phyloP scores from a whole-genome alignment of 768 basidiomycete genomes.

The Boletus sp. region DNA sequence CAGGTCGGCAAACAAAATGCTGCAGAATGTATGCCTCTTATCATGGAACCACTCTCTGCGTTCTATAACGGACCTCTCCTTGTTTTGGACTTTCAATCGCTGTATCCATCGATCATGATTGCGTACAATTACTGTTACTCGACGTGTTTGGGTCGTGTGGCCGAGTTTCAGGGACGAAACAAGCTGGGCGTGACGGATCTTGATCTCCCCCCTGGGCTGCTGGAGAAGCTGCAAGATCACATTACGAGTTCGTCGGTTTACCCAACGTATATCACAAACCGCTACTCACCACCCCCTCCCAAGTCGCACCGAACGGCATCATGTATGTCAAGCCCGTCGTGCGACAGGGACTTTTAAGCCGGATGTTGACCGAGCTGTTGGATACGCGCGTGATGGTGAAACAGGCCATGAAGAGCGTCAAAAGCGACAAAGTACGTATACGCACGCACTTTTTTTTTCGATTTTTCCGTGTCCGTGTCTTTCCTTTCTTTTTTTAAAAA shows the following conservation, averaged over 20 bases:
- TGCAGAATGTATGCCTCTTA: constrained; percentile 91
- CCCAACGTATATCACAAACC: not conserved
- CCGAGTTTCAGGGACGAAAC: constrained; percentile 81
- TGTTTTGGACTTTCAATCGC: constrained; percentile 93
- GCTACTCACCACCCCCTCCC: not conserved
- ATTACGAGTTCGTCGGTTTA: constrained; percentile 57
- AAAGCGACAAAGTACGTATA: constrained; percentile 67
- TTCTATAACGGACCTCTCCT: constrained; percentile 91
- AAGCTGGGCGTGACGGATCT: constrained; percentile 86
- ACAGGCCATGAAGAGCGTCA: constrained; percentile 84
- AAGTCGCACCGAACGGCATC: constrained; percentile 94
- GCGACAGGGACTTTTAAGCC: constrained; percentile 77
- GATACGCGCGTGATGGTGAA: constrained; percentile 99
- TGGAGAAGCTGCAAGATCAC: constrained; percentile 70
- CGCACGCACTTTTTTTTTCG: not conserved
- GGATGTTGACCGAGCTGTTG: constrained; percentile 90
- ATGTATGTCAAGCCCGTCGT: constrained; percentile 87
- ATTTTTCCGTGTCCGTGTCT: not conserved
- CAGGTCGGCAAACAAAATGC: constrained; percentile 96
- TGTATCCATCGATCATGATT: constrained; percentile 98
- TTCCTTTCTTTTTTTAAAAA: not conserved
- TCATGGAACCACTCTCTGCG: constrained; percentile 91
- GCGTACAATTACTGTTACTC: constrained; percentile 98
- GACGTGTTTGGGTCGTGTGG: constrained; percentile 87
- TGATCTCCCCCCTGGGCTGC: constrained; percentile 59